Evolutionary conservation across 805 yeast genomes (phyloP), one percentile per base, ranked within the genome.

Genomic region (Candida incommunis): DNA sequence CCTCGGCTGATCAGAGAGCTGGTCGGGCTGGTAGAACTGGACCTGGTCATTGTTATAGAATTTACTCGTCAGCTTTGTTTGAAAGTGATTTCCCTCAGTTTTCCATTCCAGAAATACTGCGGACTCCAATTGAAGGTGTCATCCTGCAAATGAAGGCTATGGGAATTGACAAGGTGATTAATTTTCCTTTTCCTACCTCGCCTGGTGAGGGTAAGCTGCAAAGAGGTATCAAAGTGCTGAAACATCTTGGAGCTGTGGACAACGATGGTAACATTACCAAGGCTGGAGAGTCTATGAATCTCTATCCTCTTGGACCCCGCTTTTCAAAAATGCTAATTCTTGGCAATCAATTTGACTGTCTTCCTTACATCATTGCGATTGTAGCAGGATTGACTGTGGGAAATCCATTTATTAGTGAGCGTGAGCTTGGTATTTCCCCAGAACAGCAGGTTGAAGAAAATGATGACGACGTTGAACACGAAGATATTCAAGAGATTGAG

Each of bases 21-120:
- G 97, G 97, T 58, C 79, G 97, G 69, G 97, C 97, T 43, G 97
- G 96, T 59, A 80, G 97, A 72, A 88, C 96, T 0, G 98, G 97
- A 0, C 96, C 98, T 0, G 99, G 99, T 47, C 97, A 92, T 57
- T 85, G 96, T 60, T 92, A 92, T 60, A 69, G 98, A 48, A 62
- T 92, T 13, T 92, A 71, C 56, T 90, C 97, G 0, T 88, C 97
- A 15, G 98, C 98, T 1, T 82, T 94, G 4, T 92, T 70, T 60
- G 96, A 92, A 58, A 75, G 78, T 50, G 92, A 81, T 51, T 92
- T 92, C 59, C 70, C 70, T 2, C 86, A 81, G 56, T 92, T 92
- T 56, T 72, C 92, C 9, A 70, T 69, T 45, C 97, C 99, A 0
- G 99, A 92, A 60, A 88, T 92, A 41, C 65, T 84, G 47, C 70